phyloP scores from a whole-genome alignment of 331 rosid genomes.

The Stylosanthes scabra region DNA sequence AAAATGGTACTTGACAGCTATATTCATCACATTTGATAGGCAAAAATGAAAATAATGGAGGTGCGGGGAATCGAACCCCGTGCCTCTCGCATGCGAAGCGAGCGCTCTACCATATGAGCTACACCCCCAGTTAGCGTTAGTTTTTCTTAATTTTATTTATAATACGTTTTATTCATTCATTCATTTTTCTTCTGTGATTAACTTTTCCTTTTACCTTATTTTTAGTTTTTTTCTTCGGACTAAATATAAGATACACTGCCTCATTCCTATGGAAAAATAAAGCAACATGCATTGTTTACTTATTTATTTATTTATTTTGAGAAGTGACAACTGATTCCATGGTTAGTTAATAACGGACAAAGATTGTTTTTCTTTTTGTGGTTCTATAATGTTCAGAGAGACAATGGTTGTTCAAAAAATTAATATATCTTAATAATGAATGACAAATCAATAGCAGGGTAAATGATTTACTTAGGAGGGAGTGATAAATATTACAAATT shows the following conservation, averaged over 20 bases:
- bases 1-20: no score
- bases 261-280: neutral
- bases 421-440: no score
- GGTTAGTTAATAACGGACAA: neutral
- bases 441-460: neutral
- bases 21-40: no score
- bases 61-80: conserved; percentile 98
- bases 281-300: neutral
- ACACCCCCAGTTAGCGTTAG: neutral
- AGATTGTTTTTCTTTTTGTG: neutral
- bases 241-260: neutral
- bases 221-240: no score
- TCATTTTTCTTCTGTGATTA: no score
- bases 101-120: conserved; percentile 98
- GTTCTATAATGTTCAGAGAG: neutral
- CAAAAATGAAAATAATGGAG: conserved; percentile 43
- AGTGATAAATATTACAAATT: conserved; percentile 19
- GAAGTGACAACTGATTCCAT: neutral
- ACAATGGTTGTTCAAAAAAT: no score
- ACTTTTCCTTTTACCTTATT: no score
- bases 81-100: conserved; percentile 99
- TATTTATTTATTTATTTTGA: neutral
- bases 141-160: no score
- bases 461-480: no score
- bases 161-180: no score